Conservation (phyloP, 176 grass and related monocot species). For the Musa acuminata region DNA sequence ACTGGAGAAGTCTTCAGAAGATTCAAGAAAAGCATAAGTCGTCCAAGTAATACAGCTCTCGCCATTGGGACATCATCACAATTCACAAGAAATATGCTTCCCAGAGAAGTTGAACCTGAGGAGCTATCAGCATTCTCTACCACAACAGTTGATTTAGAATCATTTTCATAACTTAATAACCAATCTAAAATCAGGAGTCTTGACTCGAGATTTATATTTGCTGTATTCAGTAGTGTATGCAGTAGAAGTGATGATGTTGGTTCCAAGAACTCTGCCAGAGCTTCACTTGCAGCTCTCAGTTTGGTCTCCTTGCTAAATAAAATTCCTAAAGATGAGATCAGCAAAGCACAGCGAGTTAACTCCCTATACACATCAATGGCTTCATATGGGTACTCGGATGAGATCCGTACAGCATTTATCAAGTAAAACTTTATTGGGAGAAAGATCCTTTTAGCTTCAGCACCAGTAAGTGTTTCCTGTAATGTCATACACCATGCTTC, state of each 20-base stretch:
- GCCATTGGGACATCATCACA: conserved; percentile 39
- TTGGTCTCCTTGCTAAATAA: conserved; percentile 53
- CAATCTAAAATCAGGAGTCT: conserved; percentile 61
- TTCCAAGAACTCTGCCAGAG: conserved; percentile 68
- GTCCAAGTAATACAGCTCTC: conserved; percentile 43
- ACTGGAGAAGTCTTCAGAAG: conserved; percentile 48
- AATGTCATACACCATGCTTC: conserved; percentile 34
- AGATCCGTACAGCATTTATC: conserved; percentile 86
- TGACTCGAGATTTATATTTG: conserved; percentile 32
- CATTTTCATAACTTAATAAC: conserved; percentile 40
- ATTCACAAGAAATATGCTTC: conserved; percentile 41
- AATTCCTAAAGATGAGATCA: conserved; percentile 56
- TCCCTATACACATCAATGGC: conserved; percentile 40
- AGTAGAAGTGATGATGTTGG: conserved; percentile 62
- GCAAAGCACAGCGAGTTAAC: conserved; percentile 47
- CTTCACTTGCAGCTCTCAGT: conserved; percentile 60
- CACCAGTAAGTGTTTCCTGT: conserved; percentile 26
- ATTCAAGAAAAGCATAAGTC: conserved; percentile 63
- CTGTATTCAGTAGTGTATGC: conserved; percentile 61
- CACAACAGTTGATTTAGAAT: conserved; percentile 16
- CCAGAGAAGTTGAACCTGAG: conserved; percentile 26
- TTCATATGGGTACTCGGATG: conserved; percentile 61
- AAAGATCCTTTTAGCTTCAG: conserved; percentile 84
- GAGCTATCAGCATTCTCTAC: conserved; percentile 28
- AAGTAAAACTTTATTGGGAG: conserved; percentile 95